These are phyloP conservation scores for Monilinia polystroma DNA, from an alignment of 2,329 filamentous ascomycete species.

Conservation along the genomic window DNA sequence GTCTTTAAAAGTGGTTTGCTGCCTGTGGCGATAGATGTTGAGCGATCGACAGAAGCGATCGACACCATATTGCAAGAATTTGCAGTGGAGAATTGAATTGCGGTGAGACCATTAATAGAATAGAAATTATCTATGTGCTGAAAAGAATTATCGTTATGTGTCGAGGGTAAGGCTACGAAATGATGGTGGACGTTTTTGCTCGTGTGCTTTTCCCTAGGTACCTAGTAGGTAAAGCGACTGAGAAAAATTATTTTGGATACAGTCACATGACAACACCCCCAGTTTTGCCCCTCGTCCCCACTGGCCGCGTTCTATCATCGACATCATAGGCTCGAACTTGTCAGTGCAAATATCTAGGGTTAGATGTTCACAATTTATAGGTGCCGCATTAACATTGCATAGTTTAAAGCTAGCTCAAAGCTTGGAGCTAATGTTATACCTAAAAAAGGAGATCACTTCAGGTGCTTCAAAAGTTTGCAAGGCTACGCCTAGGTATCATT, in stretches of 20 bases:
- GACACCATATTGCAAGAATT: slow-evolving; percentile 18
- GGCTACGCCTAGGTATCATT: not conserved
- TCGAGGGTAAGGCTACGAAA: slow-evolving; percentile 7
- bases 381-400: not conserved
- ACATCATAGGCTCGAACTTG: not conserved
- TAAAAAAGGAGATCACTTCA: not conserved
- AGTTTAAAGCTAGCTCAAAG: not conserved
- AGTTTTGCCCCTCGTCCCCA: not conserved
- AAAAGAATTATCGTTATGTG: not conserved
- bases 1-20: slow-evolving; percentile 38
- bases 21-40: slow-evolving; percentile 4
- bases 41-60: slow-evolving; percentile 15
- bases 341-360: not conserved
- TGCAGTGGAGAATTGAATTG: not conserved
- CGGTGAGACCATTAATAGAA: slow-evolving; percentile 18
- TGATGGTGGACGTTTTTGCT: slow-evolving; percentile 13
- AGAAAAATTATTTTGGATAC: slow-evolving; percentile 19
- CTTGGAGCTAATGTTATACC: not conserved
- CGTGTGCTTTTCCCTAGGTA: slow-evolving; percentile 15
- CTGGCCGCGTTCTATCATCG: not conserved
- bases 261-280: slow-evolving; percentile 16
- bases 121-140: not conserved
- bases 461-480: not conserved
- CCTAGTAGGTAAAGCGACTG: too few species aligned
- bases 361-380: not conserved